Conservation (phyloP, 1,139 yeast species). For the Geotrichum restrictum region DNA sequence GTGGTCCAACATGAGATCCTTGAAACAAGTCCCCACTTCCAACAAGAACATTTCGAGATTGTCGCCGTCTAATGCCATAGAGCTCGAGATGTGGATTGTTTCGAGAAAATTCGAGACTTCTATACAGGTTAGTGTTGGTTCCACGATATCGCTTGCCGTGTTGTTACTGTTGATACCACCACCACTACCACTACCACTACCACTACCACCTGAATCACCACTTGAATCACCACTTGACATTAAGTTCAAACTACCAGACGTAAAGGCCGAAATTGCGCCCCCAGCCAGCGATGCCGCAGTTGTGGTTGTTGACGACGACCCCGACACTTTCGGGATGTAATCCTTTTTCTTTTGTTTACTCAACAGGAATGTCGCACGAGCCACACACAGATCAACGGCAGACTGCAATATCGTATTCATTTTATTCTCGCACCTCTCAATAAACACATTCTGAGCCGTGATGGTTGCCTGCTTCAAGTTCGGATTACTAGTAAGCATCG, state of each 20-base stretch:
- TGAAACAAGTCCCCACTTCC: conserved; percentile 59
- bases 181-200: too few relatives aligned
- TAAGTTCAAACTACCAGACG: too few relatives aligned
- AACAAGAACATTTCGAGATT: conserved; percentile 54
- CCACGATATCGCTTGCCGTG: conserved; percentile 43
- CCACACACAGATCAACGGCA: conserved; percentile 45
- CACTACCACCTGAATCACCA: too few relatives aligned
- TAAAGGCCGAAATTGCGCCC: too few relatives aligned
- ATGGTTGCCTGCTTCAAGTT: conserved; percentile 56
- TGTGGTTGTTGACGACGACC: not conserved
- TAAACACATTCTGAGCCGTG: conserved; percentile 60
- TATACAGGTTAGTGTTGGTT: conserved; percentile 56
- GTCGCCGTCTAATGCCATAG: conserved; percentile 47
- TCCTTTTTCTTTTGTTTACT: conserved; percentile 64
- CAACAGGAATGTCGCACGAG: conserved; percentile 40
- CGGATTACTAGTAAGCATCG: conserved; percentile 56
- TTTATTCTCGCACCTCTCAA: conserved; percentile 64
- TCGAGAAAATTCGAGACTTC: conserved; percentile 54
- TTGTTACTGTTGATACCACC: too few relatives aligned
- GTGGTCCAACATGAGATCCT: conserved; percentile 63
- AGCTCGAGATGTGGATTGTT: conserved; percentile 37
- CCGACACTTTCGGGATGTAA: conserved; percentile 46
- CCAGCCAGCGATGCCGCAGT: too few relatives aligned
- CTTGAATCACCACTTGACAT: too few relatives aligned
- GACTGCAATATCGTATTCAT: conserved; percentile 63